Conservation (phyloP, 1,284 basidiomycete genomes). For the Rhodotorula sp. region DNA sequence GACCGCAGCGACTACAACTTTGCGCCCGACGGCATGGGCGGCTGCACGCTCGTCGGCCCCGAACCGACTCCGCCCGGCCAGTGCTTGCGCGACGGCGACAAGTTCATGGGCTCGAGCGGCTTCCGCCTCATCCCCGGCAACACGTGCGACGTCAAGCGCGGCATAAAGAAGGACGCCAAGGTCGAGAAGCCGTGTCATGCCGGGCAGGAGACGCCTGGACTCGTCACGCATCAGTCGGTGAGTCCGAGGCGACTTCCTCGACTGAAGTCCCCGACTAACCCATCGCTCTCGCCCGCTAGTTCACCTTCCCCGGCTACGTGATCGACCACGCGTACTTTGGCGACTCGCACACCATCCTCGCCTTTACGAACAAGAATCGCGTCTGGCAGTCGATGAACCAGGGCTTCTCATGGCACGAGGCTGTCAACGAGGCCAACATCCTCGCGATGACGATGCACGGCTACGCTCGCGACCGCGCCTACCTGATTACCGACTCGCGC, state of each 20-base stretch:
- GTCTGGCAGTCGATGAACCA: conserved; percentile 95
- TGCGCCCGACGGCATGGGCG: conserved; percentile 62
- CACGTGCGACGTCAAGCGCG: conserved; percentile 65
- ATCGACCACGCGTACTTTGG: conserved; percentile 82
- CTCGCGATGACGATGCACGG: conserved; percentile 82
- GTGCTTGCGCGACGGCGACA: conserved; percentile 65
- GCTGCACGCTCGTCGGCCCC: conserved; percentile 77
- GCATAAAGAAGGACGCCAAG: conserved; percentile 65
- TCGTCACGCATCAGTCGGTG: conserved; percentile 45
- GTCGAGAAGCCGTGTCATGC: conserved; percentile 70
- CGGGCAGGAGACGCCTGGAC: conserved; percentile 49
- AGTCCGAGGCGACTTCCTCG: neutral
- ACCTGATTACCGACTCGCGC: conserved; percentile 72
- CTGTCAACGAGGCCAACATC: conserved; percentile 47
- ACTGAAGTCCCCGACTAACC: neutral
- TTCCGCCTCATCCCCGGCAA: conserved; percentile 92
- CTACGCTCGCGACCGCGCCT: conserved; percentile 76
- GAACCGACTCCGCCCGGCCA: conserved; percentile 78
- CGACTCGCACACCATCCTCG: conserved; percentile 74
- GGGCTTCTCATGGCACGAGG: conserved; percentile 81
- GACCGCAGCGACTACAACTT: conserved; percentile 80
- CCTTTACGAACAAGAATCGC: conserved; percentile 70
- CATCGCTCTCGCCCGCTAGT: conserved; percentile 51
- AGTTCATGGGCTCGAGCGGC: conserved; percentile 83
- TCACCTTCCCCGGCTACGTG: conserved; percentile 69